Evolutionary conservation across 1,139 yeast species (phyloP).

Genomic region (Lodderomyces orthopsilosis): DNA sequence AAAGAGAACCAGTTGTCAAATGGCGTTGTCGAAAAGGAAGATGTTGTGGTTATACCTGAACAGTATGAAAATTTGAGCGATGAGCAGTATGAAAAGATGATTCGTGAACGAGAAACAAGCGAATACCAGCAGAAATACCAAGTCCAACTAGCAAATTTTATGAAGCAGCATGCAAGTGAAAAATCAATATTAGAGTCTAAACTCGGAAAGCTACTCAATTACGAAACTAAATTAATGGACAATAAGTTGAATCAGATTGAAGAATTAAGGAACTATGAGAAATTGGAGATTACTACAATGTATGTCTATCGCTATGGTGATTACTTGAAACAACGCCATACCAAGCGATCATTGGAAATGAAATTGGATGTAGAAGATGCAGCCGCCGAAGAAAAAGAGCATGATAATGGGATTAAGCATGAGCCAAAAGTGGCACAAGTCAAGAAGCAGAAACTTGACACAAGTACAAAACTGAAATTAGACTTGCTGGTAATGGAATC

Average conservation of each 20-base stretch:
- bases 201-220: conserved; percentile 21
- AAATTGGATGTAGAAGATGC: conserved; percentile 7
- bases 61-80: conserved; percentile 33
- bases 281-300: conserved; percentile 10
- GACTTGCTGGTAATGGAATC: conserved; percentile 14
- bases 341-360: conserved; percentile 27
- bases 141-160: conserved; percentile 16
- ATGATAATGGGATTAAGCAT: not conserved
- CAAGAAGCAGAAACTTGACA: conserved; percentile 3
- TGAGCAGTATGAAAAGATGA: conserved; percentile 28
- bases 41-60: conserved; percentile 13
- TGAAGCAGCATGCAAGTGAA: conserved; percentile 19
- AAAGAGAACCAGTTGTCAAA: not conserved
- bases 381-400: conserved; percentile 2
- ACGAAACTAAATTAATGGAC: conserved; percentile 35
- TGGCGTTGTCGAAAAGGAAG: conserved; percentile 10
- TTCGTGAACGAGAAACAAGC: conserved; percentile 17
- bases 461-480: conserved; percentile 8
- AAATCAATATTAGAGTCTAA: conserved; percentile 17
- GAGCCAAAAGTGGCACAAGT: conserved; percentile 5
- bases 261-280: conserved; percentile 22
- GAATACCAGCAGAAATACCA: conserved; percentile 21
- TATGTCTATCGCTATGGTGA: conserved; percentile 38
- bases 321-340: conserved; percentile 35
- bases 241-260: conserved; percentile 37